phyloP scores from a whole-genome alignment of 2,329 filamentous ascomycete genomes.

The Sporothrix protearum region DNA sequence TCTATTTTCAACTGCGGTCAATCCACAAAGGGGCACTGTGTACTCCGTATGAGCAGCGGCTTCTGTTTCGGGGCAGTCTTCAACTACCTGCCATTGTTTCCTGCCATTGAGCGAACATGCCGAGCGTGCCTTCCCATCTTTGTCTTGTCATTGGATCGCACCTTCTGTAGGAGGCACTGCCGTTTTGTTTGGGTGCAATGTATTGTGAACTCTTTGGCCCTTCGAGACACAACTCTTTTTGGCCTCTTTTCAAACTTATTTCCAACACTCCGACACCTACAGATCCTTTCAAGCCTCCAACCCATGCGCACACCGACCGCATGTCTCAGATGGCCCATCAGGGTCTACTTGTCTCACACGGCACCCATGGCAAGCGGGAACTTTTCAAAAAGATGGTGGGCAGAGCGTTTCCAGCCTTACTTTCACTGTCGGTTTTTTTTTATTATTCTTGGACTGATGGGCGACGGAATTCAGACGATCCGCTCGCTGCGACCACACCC shows the following conservation, averaged over 20 bases:
- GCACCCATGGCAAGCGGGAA: background rate
- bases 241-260: background rate
- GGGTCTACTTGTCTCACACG: background rate
- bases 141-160: background rate
- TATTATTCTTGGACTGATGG: too few relatives aligned
- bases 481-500: conserved; percentile 9
- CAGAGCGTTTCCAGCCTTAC: background rate
- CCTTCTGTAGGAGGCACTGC: background rate
- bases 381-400: conserved; percentile 8
- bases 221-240: background rate
- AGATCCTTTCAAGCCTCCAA: background rate
- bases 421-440: background rate
- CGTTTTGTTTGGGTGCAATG: background rate
- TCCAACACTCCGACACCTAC: background rate
- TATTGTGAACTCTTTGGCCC: background rate
- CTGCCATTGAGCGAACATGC: background rate
- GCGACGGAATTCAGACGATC: conserved; percentile 20
- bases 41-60: background rate
- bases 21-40: background rate
- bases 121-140: background rate
- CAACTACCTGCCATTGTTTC: background rate
- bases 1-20: conserved; percentile 21
- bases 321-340: conserved; percentile 15
- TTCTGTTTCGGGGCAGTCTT: conserved; percentile 1
- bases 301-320: background rate